A percentile compares a stretch with the other conserved stretches of the same genome.
Conservation (phyloP, 192 early-diverging fungal species). For the Haplosporangium gracile region DNA sequence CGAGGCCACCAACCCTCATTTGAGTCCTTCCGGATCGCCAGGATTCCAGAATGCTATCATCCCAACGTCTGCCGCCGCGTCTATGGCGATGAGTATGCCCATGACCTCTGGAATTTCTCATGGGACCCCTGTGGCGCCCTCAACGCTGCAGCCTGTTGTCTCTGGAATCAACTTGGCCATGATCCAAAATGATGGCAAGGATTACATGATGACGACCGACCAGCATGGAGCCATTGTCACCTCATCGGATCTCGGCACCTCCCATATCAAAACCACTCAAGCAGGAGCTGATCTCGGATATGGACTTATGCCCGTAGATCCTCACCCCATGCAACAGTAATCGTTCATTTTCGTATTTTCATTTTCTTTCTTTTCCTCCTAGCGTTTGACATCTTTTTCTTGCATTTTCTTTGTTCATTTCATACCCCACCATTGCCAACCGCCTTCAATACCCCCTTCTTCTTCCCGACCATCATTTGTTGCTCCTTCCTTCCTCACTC, state of each 20-base stretch:
- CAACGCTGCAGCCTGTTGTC: neutral
- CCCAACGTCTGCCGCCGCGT: neutral
- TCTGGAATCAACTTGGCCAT: constrained; percentile 21
- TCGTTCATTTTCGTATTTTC: neutral
- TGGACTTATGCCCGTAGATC: constrained; percentile 32
- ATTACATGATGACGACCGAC: constrained; percentile 21
- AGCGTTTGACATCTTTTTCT: neutral
- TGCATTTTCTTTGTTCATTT: constrained; percentile 11
- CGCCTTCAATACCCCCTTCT: neutral
- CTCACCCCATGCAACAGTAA: constrained; percentile 26
- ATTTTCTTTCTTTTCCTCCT: neutral
- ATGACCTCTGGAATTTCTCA: constrained; percentile 12
- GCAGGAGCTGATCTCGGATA: constrained; percentile 27
- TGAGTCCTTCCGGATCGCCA: constrained; percentile 25
- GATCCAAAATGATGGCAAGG: constrained; percentile 22
- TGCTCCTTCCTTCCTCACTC: neutral
- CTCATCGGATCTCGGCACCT: constrained; percentile 1
- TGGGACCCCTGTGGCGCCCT: constrained; percentile 17
- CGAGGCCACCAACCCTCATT: neutral
- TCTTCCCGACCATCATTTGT: neutral
- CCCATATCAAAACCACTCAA: neutral
- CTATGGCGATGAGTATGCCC: constrained; percentile 19
- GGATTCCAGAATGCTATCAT: constrained; percentile 21
- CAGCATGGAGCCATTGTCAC: constrained; percentile 4
- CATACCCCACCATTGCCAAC: neutral